phyloP scores from a whole-genome alignment of 2,329 filamentous ascomycete genomes.

The Saccharata proteae region DNA sequence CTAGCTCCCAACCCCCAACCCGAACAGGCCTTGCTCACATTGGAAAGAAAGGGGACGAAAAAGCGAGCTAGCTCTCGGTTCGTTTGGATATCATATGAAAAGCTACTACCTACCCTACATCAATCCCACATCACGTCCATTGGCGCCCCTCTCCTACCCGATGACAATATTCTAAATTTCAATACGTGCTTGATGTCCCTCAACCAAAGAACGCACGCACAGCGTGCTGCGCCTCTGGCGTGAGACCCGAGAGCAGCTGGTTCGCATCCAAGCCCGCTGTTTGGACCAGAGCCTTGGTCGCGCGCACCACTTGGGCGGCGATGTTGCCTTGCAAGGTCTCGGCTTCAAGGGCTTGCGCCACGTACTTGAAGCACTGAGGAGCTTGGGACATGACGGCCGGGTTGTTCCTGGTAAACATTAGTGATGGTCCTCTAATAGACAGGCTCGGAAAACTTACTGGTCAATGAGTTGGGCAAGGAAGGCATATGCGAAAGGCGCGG shows the following conservation, averaged over 20 bases:
- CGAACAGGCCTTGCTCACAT: no score
- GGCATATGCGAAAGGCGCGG: slow-evolving; percentile 87
- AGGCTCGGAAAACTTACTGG: slow-evolving; percentile 54
- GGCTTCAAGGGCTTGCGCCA: slow-evolving; percentile 80
- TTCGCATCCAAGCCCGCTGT: slow-evolving; percentile 63
- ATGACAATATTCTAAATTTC: no score
- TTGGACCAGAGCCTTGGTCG: slow-evolving; percentile 66
- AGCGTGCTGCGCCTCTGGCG: slow-evolving; percentile 66
- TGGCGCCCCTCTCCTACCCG: no score
- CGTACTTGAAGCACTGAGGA: slow-evolving; percentile 69
- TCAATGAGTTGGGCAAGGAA: slow-evolving; percentile 88
- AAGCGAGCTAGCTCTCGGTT: no score
- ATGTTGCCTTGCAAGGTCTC: slow-evolving; percentile 81
- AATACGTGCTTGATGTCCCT: no score
- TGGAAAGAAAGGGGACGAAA: no score
- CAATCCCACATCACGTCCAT: no score
- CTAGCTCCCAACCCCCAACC: no score
- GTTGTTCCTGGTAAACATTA: slow-evolving; percentile 55
- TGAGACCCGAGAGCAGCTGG: slow-evolving; percentile 62
- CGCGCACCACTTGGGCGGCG: slow-evolving; percentile 60
- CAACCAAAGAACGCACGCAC: slow-evolving; percentile 70
- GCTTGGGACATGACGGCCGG: slow-evolving; percentile 64
- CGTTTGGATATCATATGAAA: no score
- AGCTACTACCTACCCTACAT: no score
- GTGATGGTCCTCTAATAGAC: slow-evolving; percentile 10